Base-by-base conservation (phyloP, 148 eudicot species). In the Rhododendron vialii region DNA sequence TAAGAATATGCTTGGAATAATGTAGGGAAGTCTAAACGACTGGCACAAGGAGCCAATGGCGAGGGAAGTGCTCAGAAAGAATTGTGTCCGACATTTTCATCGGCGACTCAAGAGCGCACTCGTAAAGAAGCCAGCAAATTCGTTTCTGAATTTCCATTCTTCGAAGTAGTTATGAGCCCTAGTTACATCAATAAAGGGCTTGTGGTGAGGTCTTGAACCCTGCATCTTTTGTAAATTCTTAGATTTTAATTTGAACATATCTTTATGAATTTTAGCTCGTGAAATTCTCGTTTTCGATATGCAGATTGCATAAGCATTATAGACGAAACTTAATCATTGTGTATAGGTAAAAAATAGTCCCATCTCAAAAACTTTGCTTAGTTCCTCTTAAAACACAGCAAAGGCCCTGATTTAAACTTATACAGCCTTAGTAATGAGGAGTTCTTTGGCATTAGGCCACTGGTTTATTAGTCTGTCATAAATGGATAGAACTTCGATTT, bases 141-240 rank as follows among this genome's bases (percentile, higher is more conserved):
- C 47, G 24, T 18, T 35, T 86, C 84, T 13, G 43, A 69, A 50
- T 81, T 48, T 38, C 84, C 87, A 7, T 86, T 36, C 84, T 86
- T 81, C 73, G 13, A 67, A 80, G 77, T 86, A 50, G 38, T 69
- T 71, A 69, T 86, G 80, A 35, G 18, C 6, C 38, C 36, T 15
- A n/a, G 50, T 50, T 81, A 86, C 76, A 18, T 69, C 9, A 50
- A 47, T 4, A 41, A 1, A 33, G 65, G 71, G 3, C 7, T 6
- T 65, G 1, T 86, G 84, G 87, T 86, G 67, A 80, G 33, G 79
- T 80, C 61, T 53, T 38, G 71, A 61, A 71, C 81, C 48, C 47
- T 33, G 24, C 26, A 36, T 36, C 38, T 36, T 36, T 36, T 3
- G 0, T 36, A 36, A 36, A 36, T 36, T 36, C 38, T 36, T 36